A percentile compares a stretch with the other conserved stretches of the same genome.
These are phyloP conservation scores for Peziza echinospora DNA, from an alignment of 495 filamentous ascomycete species.

Conservation along the genomic window DNA sequence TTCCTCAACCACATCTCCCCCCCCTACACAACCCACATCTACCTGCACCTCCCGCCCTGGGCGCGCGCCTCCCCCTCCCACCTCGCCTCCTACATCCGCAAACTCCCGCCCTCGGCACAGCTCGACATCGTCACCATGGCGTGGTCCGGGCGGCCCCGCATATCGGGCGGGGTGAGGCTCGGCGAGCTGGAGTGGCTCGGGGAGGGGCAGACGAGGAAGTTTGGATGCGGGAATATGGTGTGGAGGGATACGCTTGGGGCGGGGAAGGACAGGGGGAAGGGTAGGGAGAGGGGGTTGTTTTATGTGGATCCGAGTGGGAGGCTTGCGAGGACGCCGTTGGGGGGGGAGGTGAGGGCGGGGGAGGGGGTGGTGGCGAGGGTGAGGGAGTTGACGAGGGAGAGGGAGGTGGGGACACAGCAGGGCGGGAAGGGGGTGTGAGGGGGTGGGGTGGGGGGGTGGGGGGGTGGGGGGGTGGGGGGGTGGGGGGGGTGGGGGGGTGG, in stretches of 20 bases:
- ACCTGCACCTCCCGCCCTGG: not conserved
- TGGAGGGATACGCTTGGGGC: too few relatives aligned
- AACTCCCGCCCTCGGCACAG: not conserved
- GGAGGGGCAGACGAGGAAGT: not conserved
- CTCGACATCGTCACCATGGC: not conserved
- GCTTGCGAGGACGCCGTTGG: not conserved
- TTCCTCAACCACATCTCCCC: not conserved
- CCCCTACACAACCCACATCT: not conserved
- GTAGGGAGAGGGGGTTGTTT: not conserved
- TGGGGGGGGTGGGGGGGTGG: too few relatives aligned
- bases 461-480: slow-evolving; percentile 13
- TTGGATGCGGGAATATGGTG: not conserved
- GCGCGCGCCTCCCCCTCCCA: not conserved
- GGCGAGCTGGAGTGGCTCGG: not conserved
- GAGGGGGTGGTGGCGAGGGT: not conserved
- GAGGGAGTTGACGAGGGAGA: slow-evolving; percentile 6
- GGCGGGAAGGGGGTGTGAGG: not conserved
- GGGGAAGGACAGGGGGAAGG: not conserved
- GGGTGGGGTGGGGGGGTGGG: not conserved
- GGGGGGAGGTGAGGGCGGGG: not conserved
- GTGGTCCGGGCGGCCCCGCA: not conserved
- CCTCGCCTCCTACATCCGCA: not conserved
- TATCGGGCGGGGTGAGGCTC: not conserved
- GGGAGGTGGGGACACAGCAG: not conserved
- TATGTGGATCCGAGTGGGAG: not conserved